Evolutionary conservation across 1,284 basidiomycete species (phyloP), one percentile per base, ranked within the genome.

Genomic region (Ceratobasidium sp.): DNA sequence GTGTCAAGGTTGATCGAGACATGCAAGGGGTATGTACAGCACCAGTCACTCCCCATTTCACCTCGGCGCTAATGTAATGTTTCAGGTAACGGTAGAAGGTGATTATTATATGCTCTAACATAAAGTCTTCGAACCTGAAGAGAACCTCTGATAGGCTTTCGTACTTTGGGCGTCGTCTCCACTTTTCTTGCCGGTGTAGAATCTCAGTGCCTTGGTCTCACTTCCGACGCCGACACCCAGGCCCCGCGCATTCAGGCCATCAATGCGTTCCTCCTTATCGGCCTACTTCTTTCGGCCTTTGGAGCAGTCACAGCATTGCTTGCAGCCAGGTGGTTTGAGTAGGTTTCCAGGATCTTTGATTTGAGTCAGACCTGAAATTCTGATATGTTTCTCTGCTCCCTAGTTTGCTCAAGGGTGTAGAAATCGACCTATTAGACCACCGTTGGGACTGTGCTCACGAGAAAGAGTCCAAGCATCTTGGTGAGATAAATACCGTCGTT

Each of bases 151-250:
- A n/a, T 22, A 72, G 69, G 69, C 22, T 72, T 60, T 33, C 57
- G 57, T 24, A 72, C 56, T 4, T 33, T 72, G 27, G 69, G 69
- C 15, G 41, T 72, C 17, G 69, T 60, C 36, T 72, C 69, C n/a
- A 72, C 69, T 15, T 72, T 72, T 29, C 60, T 72, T 31, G 69
- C 69, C 44, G 69, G 69, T 2, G 69, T 72, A 33, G 69, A 72
- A 62, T 44, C 56, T 4, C 41, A 59, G 41, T 72, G 69, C 33
- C 56, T 72, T 9, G 31, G 69, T n/a, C 31, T 72, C 11, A 44
- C 36, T 5, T 41, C 11, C 11, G 11, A 41, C 36, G 11, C 4
- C 36, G 6, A 41, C 36, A 56, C 57, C 22, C 7, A 56, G 6
- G 45, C 47, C 11, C 31, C 56, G 1, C 31, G 31, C 36, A 41